Base-by-base conservation (phyloP, 2,329 filamentous ascomycete genomes). In the Penicillium sp. region DNA sequence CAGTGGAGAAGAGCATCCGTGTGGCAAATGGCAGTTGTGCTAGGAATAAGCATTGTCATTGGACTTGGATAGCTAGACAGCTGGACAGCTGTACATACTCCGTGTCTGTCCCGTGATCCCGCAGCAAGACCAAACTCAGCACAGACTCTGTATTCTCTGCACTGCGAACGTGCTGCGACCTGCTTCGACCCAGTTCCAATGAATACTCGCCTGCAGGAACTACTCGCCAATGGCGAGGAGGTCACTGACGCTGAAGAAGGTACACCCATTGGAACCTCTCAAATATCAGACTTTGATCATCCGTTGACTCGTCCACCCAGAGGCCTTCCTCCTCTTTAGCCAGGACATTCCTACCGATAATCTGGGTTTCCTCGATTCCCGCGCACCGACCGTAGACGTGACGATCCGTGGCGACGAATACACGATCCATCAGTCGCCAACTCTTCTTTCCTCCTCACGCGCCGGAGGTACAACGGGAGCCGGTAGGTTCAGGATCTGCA, bases 281-380 rank as follows among this genome's bases (percentile, higher is more conserved):
- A 45, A 33, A 10, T 45, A 45, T 45, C 18, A 31, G 26, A 3
- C 42, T 21, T 13, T 10, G 39, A 26, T 31, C 18, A 42, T 49
- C 48, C 36, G 57, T 16, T 51, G 34, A 54, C 36, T 31, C 53
- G 29, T 37, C 47, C 19, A 44, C 51, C 33, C 70, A 96, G 93
- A 97, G 77, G 90, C 91, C 4, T 97, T 96, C 68, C 76, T 92
- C 33, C 81, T 97, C 51, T 97, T 96, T 78, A 88, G 91, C 39
- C 86, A 89, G 69, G 77, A 85, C 16, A 84, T 91, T 23, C 86
- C 89, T 0, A 89, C 88, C 11, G 84, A 86, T 51, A 87, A 92
- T 64, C 86, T 97, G 9, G 94, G 93, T 67, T 94, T 97, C 74
- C 77, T 97, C 59, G 88, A 96, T 71, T 79, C 89, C 14, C 85